These are phyloP conservation scores for Tetrahymena borealis DNA, from an alignment of 73 alveolate genomes.

Conservation along the genomic window DNA sequence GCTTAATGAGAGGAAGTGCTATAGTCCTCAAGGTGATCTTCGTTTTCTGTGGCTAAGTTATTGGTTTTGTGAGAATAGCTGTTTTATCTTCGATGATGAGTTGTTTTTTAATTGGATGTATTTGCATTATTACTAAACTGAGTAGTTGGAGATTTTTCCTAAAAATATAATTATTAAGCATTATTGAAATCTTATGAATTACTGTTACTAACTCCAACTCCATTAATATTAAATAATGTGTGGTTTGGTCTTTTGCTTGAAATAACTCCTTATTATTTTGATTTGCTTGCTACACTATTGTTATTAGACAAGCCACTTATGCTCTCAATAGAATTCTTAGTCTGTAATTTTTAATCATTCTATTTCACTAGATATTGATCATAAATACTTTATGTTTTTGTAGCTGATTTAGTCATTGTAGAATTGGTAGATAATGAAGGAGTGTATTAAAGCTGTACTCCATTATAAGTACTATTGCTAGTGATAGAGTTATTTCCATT, in stretches of 20 bases:
- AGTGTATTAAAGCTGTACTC: not conserved
- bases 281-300: not conserved
- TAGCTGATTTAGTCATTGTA: not conserved
- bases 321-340: not conserved
- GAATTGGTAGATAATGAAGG: not conserved
- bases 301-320: not conserved
- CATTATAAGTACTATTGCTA: not conserved
- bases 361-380: not conserved
- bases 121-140: not conserved
- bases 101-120: not conserved
- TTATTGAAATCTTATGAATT: not conserved
- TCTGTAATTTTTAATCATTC: not conserved
- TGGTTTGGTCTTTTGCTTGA: not conserved
- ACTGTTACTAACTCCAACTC: not conserved
- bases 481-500: not conserved
- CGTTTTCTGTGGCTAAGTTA: not conserved
- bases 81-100: not conserved
- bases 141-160: not conserved
- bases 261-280: not conserved
- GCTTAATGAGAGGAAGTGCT: not conserved
- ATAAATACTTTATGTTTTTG: not conserved
- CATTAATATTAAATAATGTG: not conserved
- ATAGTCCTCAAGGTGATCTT: not conserved
- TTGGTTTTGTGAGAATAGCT: not conserved
- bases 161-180: not conserved